Base-by-base conservation (phyloP, 768 basidiomycete genomes). In the Neoboletus brunneissimus region DNA sequence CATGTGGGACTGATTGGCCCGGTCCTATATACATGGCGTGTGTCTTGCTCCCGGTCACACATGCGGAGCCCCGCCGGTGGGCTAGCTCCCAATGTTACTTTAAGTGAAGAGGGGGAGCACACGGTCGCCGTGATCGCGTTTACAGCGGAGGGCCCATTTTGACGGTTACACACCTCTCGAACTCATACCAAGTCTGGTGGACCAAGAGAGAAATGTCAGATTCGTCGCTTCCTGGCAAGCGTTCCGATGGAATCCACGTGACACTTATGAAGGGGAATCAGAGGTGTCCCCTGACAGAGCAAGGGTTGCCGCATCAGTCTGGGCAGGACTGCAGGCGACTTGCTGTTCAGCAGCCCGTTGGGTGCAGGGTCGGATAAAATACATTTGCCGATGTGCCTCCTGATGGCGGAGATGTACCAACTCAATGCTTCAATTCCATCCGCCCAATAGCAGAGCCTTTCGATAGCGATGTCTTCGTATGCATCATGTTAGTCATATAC, bases 361-460 rank as follows among this genome's bases (percentile, higher is more conserved):
- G 27, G 53, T 53, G 6, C 57, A 59, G 49, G 65, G 56, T 35
- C 65, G 54, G 25, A 61, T 56, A 56, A 44, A 44, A 45, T 57
- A 53, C 41, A 16, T 23, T 25, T 10, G n/a, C 18, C 22, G 25
- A 40, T 45, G 49, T 45, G 25, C 42, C 38, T 50, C 43, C 16
- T 49, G 8, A 48, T 18, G 20, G 34, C 37, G 25, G 35, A 52
- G 29, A 48, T 20, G 15, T 35, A 15, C 48, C 22, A n/a, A 32
- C 18, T 31, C 20, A 25, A 25, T 25, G 25, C 18, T 32, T 8
- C 29, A 15, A 29, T 34, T 22, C 10, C 6, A 34, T 31, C 43
- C 20, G 32, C 29, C 22, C 48, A 16, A 27, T 45, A 29, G 23
- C 18, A 15, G 37, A 7, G 6, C 8, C 4, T 12, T 18, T 23